Evolutionary conservation across 2,329 filamentous ascomycete species (phyloP).

Genomic region (Claviceps pazoutovae): DNA sequence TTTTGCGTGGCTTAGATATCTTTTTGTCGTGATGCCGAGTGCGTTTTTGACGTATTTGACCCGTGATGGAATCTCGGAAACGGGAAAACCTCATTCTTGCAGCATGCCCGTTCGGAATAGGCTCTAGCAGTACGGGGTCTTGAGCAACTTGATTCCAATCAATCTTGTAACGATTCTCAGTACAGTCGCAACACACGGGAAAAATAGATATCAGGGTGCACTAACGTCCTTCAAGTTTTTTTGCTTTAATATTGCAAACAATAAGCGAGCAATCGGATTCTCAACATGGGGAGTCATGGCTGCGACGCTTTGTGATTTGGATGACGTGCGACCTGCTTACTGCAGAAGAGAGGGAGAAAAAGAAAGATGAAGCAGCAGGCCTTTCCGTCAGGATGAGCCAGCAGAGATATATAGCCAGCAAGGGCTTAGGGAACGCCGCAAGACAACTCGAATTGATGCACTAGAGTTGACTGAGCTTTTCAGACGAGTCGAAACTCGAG

Average conservation of each 20-base stretch:
- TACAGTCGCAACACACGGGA: neutral
- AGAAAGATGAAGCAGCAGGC: neutral
- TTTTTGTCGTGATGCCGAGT: slow-evolving; percentile 28
- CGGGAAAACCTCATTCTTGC: slow-evolving; percentile 47
- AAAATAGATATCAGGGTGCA: slow-evolving; percentile 5
- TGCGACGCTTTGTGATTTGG: neutral
- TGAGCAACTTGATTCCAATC: slow-evolving; percentile 44
- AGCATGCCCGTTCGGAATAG: slow-evolving; percentile 46
- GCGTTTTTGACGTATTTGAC: slow-evolving; percentile 33
- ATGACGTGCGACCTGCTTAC: neutral
- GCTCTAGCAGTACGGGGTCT: slow-evolving; percentile 37
- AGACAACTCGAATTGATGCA: neutral
- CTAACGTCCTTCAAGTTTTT: slow-evolving; percentile 48
- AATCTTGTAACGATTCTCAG: slow-evolving; percentile 26
- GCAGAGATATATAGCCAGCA: neutral
- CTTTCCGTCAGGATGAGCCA: neutral
- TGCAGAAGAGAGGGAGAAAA: too few relatives aligned
- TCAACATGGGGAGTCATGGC: slow-evolving; percentile 40
- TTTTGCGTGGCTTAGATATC: slow-evolving; percentile 31
- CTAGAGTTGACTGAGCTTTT: neutral
- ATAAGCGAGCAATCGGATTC: slow-evolving; percentile 41
- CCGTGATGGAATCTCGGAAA: slow-evolving; percentile 33
- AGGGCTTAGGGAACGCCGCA: neutral
- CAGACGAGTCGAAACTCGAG: neutral
- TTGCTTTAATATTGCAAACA: slow-evolving; percentile 46